Conservation (phyloP, 2,329 filamentous ascomycete species). For the Hirsutella minnesotensis region DNA sequence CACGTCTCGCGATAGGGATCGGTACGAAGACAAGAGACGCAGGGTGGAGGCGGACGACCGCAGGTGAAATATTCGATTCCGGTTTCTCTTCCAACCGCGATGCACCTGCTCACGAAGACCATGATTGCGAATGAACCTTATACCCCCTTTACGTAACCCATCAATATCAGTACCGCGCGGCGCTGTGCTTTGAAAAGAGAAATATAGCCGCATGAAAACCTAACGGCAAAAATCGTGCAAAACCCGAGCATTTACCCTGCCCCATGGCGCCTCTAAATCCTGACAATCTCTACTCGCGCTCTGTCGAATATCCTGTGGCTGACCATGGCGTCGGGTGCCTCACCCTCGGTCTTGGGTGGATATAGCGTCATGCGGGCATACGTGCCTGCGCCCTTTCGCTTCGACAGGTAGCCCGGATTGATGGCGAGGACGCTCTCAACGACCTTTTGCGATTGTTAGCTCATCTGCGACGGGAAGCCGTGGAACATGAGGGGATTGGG, state of each 20-base stretch:
- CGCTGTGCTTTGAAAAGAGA: not conserved
- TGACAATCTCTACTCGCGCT: conserved; percentile 75
- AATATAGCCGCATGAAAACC: no score
- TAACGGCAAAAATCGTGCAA: no score
- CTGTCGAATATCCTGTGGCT: conserved; percentile 71
- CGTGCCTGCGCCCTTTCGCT: conserved; percentile 72
- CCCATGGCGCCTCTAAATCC: no score
- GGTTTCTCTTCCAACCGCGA: not conserved
- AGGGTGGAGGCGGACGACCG: conserved; percentile 32
- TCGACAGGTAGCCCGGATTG: conserved; percentile 82
- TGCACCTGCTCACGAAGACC: not conserved
- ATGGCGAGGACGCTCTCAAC: conserved; percentile 82
- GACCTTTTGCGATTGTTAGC: conserved; percentile 44
- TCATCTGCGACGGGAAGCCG: not conserved
- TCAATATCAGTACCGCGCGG: not conserved
- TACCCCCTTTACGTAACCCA: not conserved
- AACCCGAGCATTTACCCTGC: no score
- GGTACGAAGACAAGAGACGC: conserved; percentile 49
- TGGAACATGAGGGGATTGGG: not conserved
- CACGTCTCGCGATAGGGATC: conserved; percentile 40
- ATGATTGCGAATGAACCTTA: not conserved
- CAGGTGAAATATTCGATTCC: conserved; percentile 9
- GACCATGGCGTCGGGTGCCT: conserved; percentile 45
- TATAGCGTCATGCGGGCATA: conserved; percentile 71
- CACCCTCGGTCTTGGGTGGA: conserved; percentile 48